phyloP scores from a whole-genome alignment of 2,329 filamentous ascomycete species.

The Alternaria brassicicola region DNA sequence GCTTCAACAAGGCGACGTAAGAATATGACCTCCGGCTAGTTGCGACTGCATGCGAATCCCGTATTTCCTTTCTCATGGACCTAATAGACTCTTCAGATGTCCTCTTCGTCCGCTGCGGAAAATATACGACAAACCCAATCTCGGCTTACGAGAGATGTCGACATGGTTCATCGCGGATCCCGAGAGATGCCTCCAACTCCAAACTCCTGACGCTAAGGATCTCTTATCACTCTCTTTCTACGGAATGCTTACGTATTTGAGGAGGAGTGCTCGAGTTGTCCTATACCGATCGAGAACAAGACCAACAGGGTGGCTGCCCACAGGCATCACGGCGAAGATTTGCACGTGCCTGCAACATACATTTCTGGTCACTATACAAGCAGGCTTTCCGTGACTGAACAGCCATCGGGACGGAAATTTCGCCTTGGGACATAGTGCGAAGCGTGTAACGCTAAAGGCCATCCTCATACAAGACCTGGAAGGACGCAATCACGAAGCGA shows the following conservation, averaged over 20 bases:
- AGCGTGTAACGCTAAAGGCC: not conserved
- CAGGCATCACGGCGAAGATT: not conserved
- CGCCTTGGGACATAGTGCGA: not conserved
- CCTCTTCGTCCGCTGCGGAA: not conserved
- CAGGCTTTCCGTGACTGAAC: not conserved
- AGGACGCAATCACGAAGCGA: not conserved
- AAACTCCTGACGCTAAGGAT: not conserved
- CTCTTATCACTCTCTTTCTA: not conserved
- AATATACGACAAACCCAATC: not conserved
- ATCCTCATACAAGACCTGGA: not conserved
- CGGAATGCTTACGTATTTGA: not conserved
- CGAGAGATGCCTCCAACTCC: not conserved
- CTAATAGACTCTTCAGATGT: constrained; percentile 11
- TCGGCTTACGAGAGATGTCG: not conserved
- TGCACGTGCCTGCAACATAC: not conserved
- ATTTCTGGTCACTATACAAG: not conserved
- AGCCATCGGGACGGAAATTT: not conserved
- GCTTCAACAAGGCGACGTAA: constrained; percentile 35
- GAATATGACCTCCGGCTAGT: constrained; percentile 27
- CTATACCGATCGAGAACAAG: not conserved
- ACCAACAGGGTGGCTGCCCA: not conserved
- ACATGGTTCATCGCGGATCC: not conserved
- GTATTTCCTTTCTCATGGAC: constrained; percentile 1
- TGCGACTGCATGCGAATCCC: not conserved
- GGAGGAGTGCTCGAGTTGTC: not conserved